Evolutionary conservation across 2,329 filamentous ascomycete species (phyloP), one percentile per base, ranked within the genome.

Genomic region (Penicillium corylophilum): DNA sequence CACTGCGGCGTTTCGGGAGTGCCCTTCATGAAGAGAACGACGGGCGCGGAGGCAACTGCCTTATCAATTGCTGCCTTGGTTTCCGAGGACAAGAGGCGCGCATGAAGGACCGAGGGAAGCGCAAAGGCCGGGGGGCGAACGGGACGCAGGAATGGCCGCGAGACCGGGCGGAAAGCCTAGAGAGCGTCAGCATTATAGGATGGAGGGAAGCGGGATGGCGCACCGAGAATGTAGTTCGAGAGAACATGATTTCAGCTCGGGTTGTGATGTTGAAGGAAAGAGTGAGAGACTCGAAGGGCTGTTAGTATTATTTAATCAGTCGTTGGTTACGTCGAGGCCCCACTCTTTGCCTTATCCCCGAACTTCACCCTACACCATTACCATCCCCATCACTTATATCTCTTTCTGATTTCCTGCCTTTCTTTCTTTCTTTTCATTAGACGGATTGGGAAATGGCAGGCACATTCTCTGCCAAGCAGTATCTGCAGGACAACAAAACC

Each of bases 11-110:
- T 90, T 77, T 96, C 92, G 52, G 94, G 94, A 1, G 94, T 97
- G 53, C 94, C 94, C 79, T 99, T 99, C 94, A 99, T 99, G 80
- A 99, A 99, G 51, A 99, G 81, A 1, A 99, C 94, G 0, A 99
- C 93, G 2, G 93, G 93, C 0, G 92, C 88, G 1, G 91, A 92
- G 22, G 77, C 80, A 15, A 99, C 87, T 28, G 93, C 93, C 72
- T 91, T 90, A 73, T 96, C 90, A 65, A 99, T 99, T 23, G 92
- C 91, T 35, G 84, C 75, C 56, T 82, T 85, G 10, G 89, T 94
- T 68, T 90, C 83, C 63, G 86, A 82, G 28, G 93, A 96, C 43
- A 99, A 82, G 36, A 90, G 81, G 51, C 91, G 87, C 53, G 68
- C 65, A 50, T 72, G 62, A 41, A 71, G 58, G 35, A 56, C 48